Percentiles rank a stretch among this genome's conserved stretches.
Conservation (phyloP, 371 early-diverging fungal genomes). For the Mortierella sp. region DNA sequence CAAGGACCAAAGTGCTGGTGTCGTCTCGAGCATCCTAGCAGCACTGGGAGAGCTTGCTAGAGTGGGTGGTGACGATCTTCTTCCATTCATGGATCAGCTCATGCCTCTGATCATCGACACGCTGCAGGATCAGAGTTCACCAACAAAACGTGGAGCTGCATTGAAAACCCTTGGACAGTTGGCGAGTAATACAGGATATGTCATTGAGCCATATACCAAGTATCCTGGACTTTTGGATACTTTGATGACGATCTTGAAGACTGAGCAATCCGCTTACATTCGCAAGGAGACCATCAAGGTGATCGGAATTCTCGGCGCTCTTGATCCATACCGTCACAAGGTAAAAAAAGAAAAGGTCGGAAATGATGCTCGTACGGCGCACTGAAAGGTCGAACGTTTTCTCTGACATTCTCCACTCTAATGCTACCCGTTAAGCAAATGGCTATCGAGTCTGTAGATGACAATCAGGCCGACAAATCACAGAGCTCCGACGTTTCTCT, state of each 20-base stretch:
- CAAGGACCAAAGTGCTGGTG: conserved; percentile 81
- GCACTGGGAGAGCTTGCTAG: conserved; percentile 91
- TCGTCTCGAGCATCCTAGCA: conserved; percentile 84
- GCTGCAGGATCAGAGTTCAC: conserved; percentile 89
- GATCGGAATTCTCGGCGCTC: conserved; percentile 94
- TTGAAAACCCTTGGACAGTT: conserved; percentile 88
- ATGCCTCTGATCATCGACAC: conserved; percentile 92
- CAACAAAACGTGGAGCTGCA: conserved; percentile 89
- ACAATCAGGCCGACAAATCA: conserved; percentile 66
- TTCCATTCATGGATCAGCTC: conserved; percentile 83
- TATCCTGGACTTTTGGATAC: conserved; percentile 88
- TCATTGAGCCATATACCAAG: conserved; percentile 90
- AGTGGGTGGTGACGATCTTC: conserved; percentile 87
- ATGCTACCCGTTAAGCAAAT: conserved; percentile 33
- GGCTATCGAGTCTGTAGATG: conserved; percentile 63
- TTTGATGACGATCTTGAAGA: conserved; percentile 84
- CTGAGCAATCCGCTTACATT: conserved; percentile 77
- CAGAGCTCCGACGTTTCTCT: conserved; percentile 72
- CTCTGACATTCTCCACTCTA: background rate
- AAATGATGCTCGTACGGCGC: too few relatives aligned
- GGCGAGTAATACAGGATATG: conserved; percentile 88
- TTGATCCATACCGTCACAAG: conserved; percentile 95
- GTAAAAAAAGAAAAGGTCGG: too few relatives aligned
- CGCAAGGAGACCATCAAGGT: conserved; percentile 89
- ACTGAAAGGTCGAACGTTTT: background rate